Evolutionary conservation across 257 asterid species (phyloP).

Genomic region (Ehretia macrophylla): DNA sequence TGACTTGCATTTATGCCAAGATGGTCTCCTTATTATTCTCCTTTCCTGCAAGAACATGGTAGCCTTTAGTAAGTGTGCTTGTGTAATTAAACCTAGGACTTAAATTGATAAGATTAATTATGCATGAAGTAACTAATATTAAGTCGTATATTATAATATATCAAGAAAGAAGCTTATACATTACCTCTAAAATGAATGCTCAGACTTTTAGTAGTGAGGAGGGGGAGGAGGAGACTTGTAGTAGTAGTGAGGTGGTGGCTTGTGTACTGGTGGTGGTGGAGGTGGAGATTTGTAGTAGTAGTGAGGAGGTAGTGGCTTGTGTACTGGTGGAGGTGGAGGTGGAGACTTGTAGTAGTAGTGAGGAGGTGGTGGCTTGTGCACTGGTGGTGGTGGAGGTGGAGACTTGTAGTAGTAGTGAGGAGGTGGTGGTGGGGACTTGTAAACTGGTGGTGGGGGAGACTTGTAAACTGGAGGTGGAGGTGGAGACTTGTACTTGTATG

Average conservation of each 20-base stretch:
- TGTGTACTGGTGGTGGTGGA: not conserved
- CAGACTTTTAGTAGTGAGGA: not conserved
- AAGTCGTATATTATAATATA: no score
- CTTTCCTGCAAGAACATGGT: not conserved
- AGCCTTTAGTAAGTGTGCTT: not conserved
- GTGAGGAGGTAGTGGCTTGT: no score
- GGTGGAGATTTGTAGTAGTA: not conserved
- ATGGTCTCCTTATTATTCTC: not conserved
- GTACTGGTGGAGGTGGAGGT: conserved; percentile 7
- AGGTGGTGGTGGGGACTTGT: conserved; percentile 10
- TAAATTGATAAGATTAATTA: no score
- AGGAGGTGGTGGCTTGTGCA: conserved; percentile 5
- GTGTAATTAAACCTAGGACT: no score
- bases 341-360: conserved; percentile 4
- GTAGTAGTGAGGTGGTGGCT: not conserved
- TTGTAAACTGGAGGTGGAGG: conserved; percentile 2
- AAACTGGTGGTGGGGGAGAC: conserved; percentile 1
- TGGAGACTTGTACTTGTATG: not conserved
- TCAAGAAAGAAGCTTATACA: no score
- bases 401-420: not conserved
- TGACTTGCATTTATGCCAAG: not conserved
- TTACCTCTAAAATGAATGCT: not conserved
- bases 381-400: conserved; percentile 10
- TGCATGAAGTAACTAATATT: no score
- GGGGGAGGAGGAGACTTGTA: conserved; percentile 4